Conservation (phyloP, 441 rosid genomes). For the Syzygium syzygioides region DNA sequence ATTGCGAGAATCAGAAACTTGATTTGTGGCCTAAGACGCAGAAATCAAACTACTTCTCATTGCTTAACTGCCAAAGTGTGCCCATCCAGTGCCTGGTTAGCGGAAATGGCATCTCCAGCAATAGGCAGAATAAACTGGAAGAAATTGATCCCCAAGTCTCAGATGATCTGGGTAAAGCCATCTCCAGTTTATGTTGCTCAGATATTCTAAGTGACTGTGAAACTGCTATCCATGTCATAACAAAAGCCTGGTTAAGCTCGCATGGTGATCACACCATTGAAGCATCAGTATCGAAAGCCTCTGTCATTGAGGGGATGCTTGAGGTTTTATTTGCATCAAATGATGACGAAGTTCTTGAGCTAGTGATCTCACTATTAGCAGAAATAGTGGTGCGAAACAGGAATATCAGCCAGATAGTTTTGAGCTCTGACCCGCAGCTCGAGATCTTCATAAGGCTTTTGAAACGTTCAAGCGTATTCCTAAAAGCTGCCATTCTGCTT, state of each 20-base stretch:
- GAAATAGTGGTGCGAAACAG: constrained; percentile 32
- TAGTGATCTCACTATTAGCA: constrained; percentile 40
- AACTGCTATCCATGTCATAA: constrained; percentile 28
- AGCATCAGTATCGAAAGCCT: constrained; percentile 29
- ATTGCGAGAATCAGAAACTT: constrained; percentile 3
- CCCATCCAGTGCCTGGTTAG: constrained; percentile 30
- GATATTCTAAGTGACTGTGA: constrained; percentile 38
- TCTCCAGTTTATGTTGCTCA: constrained; percentile 31
- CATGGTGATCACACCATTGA: constrained; percentile 26
- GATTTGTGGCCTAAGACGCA: constrained; percentile 18
- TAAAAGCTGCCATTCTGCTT: constrained; percentile 51
- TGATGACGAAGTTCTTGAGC: constrained; percentile 46
- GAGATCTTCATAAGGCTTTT: constrained; percentile 42
- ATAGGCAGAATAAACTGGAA: constrained; percentile 6
- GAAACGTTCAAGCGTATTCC: constrained; percentile 40
- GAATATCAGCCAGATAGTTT: constrained; percentile 24
- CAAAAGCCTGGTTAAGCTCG: constrained; percentile 41
- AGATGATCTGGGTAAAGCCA: constrained; percentile 29
- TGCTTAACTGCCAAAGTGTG: constrained; percentile 33
- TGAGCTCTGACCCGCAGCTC: constrained; percentile 43
- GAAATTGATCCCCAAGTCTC: constrained; percentile 7
- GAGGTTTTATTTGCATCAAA: constrained; percentile 44
- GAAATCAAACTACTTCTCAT: constrained; percentile 19
- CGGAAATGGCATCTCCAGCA: constrained; percentile 8
- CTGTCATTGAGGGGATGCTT: constrained; percentile 39